Base-by-base conservation (phyloP, 768 basidiomycete genomes). In the Suillus lakei region DNA sequence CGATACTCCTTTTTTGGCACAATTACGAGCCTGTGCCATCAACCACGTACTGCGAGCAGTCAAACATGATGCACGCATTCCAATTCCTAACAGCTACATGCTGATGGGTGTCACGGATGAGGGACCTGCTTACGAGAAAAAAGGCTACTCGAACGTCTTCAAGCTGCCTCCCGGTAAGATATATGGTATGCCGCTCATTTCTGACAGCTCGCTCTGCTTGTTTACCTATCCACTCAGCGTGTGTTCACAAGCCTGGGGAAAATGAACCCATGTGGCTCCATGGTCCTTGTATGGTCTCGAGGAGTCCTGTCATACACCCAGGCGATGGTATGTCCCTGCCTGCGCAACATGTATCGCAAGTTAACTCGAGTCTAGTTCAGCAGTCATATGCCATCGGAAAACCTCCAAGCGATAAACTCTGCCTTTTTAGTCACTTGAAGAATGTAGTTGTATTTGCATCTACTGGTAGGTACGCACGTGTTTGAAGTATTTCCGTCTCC, bases 91-190 rank as follows among this genome's bases (percentile, higher is more conserved):
- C 1, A 88, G 88, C 66, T 87, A 87, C 65, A 81, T 88, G 32
- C 82, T 96, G 1, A 91, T 94, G 13, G 94, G 95, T 1, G 85
- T 95, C 10, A 90, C 92, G 4, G 94, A 96, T 69, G 92, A 95
- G 76, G 92, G 92, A 0, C 86, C 88, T 0, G 86, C 88, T 0
- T 91, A 92, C 67, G 73, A 72, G 50, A 61, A 73, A 9, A 77
- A 74, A n/a, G 88, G 88, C 1, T 71, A 77, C 61, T 71, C 83
- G 43, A 82, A 90, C 66, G 84, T 91, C 2, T 89, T 81, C 71
- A 79, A 72, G 39, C 76, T 94, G 16, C 74, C 76, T 6, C 82
- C 83, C 66, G 86, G 84, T 1, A 79, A 90, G 67, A 88, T 95
- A 4, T 94, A 87, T 66, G 91, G 92, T 91, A 68, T 53, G 82